Conservation (phyloP, 2,329 filamentous ascomycete species). For the Aureobasidium sp. region DNA sequence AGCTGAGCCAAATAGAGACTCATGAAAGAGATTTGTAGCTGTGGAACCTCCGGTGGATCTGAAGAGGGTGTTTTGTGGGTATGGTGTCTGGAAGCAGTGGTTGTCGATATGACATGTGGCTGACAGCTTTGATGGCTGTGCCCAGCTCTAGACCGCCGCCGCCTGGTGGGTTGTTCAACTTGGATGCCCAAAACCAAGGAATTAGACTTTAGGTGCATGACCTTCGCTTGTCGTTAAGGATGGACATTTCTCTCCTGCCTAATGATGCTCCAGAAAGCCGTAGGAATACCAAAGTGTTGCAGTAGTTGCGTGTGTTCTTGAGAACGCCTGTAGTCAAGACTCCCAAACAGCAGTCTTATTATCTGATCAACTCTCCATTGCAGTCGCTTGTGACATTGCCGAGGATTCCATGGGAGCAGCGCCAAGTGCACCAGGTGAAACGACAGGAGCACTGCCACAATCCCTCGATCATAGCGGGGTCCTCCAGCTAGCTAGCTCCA, state of each 20-base stretch:
- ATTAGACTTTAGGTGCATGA: neutral
- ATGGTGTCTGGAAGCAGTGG: neutral
- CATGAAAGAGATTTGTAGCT: neutral
- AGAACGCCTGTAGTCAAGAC: too few relatives aligned
- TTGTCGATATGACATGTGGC: neutral
- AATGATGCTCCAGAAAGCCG: too few relatives aligned
- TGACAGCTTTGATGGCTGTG: constrained; percentile 1
- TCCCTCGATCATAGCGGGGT: constrained; percentile 5
- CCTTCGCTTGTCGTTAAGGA: neutral
- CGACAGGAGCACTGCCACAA: neutral
- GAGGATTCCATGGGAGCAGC: too few relatives aligned
- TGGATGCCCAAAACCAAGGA: neutral
- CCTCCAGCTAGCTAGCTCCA: neutral
- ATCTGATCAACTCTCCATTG: neutral
- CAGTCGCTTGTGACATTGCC: too few relatives aligned
- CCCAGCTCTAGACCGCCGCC: neutral
- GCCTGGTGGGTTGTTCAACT: neutral
- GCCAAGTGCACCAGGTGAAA: constrained; percentile 2
- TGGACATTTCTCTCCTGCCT: neutral
- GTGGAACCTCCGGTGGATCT: neutral
- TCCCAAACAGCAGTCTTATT: neutral
- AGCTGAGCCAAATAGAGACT: neutral
- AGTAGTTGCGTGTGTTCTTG: too few relatives aligned
- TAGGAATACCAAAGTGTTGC: too few relatives aligned
- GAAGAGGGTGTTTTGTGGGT: neutral